These are phyloP conservation scores for Moniliophthora roreri DNA, from an alignment of 1,284 basidiomycete species.

Conservation along the genomic window DNA sequence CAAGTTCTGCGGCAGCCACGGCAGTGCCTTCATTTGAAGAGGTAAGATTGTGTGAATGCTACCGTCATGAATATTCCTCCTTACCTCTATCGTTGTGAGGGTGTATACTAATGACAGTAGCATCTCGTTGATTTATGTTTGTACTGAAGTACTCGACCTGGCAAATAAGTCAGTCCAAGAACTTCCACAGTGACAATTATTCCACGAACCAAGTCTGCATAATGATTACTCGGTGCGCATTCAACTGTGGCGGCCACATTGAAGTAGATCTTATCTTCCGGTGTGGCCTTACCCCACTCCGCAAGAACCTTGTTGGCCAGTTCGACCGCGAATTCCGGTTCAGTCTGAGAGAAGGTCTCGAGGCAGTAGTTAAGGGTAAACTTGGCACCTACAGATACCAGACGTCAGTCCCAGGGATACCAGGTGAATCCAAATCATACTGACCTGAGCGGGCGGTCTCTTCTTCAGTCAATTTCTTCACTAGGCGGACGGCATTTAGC, in stretches of 20 bases:
- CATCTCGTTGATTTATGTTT: slow-evolving; percentile 76
- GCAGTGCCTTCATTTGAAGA: slow-evolving; percentile 57
- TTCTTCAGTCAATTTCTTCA: slow-evolving; percentile 74
- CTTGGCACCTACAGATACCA: slow-evolving; percentile 47
- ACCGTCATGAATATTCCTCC: slow-evolving; percentile 13
- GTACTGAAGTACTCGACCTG: slow-evolving; percentile 87
- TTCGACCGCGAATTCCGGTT: slow-evolving; percentile 83
- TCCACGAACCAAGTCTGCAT: slow-evolving; percentile 73
- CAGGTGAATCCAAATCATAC: slow-evolving; percentile 25
- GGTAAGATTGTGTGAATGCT: not conserved
- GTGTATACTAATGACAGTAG: slow-evolving; percentile 80
- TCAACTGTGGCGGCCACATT: slow-evolving; percentile 92
- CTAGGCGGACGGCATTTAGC: slow-evolving; percentile 73
- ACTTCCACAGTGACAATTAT: slow-evolving; percentile 1
- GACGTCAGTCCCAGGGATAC: not conserved
- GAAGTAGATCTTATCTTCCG: slow-evolving; percentile 80
- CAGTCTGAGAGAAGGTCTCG: slow-evolving; percentile 91
- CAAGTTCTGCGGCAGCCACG: slow-evolving; percentile 85
- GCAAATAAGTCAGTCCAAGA: slow-evolving; percentile 8
- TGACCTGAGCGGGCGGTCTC: slow-evolving; percentile 52
- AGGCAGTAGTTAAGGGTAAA: slow-evolving; percentile 93
- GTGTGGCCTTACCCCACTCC: slow-evolving; percentile 71
- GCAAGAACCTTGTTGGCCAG: slow-evolving; percentile 82
- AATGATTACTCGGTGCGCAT: slow-evolving; percentile 88
- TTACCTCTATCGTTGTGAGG: slow-evolving; percentile 87